These are phyloP conservation scores for Pholiota conissans DNA, from an alignment of 768 basidiomycete genomes.

Conservation along the genomic window DNA sequence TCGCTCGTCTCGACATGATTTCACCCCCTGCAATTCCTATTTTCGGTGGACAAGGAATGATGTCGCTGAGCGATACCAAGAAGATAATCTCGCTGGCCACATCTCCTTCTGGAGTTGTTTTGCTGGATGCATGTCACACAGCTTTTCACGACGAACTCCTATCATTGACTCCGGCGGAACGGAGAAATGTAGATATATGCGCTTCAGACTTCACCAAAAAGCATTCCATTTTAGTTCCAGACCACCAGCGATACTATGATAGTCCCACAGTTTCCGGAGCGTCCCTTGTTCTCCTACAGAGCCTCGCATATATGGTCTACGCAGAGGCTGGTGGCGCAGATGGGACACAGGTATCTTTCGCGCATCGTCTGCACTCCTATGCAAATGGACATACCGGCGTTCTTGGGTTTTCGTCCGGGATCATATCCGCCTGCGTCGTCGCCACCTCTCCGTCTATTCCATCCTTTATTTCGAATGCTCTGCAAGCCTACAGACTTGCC, in stretches of 20 bases:
- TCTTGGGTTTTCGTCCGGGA: constrained; percentile 58
- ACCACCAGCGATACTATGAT: constrained; percentile 31
- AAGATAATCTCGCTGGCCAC: constrained; percentile 29
- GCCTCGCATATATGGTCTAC: constrained; percentile 51
- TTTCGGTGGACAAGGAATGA: constrained; percentile 58
- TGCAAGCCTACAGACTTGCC: constrained; percentile 49
- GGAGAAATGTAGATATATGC: constrained; percentile 37
- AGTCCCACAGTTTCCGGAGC: constrained; percentile 53
- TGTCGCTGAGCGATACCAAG: constrained; percentile 28
- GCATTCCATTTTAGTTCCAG: constrained; percentile 37
- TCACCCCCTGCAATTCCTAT: constrained; percentile 39
- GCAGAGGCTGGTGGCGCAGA: constrained; percentile 21
- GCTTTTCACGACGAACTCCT: constrained; percentile 50
- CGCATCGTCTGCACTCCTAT: constrained; percentile 33
- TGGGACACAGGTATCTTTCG: constrained; percentile 21
- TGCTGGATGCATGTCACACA: constrained; percentile 52
- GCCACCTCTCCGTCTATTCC: constrained; percentile 40
- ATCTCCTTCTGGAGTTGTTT: constrained; percentile 38
- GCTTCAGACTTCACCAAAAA: constrained; percentile 42
- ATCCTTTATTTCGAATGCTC: constrained; percentile 41
- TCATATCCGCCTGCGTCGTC: constrained; percentile 53
- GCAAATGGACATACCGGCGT: constrained; percentile 34
- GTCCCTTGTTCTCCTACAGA: constrained; percentile 50
- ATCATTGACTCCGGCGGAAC: constrained; percentile 38
- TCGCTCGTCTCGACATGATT: constrained; percentile 2